phyloP scores from a whole-genome alignment of 805 yeast species.

The Clavispora asparagi region DNA sequence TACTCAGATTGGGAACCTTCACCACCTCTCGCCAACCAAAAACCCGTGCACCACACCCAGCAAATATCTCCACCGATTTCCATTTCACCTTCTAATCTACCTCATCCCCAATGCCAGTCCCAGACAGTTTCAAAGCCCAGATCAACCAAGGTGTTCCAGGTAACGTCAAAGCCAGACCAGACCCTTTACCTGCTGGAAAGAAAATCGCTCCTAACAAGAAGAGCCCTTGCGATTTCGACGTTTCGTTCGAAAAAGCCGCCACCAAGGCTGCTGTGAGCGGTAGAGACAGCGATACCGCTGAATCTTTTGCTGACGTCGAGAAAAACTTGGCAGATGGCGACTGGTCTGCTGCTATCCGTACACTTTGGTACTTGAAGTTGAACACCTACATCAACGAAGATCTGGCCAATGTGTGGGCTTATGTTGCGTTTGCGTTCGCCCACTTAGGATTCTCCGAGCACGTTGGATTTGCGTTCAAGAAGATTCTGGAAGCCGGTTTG shows the following conservation, averaged over 20 bases:
- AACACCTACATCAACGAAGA: conserved; percentile 4
- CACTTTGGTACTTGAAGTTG: conserved; percentile 3
- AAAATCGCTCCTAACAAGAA: conserved; percentile 4
- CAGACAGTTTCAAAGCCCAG: conserved; percentile 3
- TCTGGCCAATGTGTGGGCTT: conserved; percentile 5
- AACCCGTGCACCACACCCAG: not conserved
- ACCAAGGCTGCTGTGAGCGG: conserved; percentile 2
- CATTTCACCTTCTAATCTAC: not conserved
- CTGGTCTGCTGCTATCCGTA: conserved; percentile 2
- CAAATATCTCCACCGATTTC: not conserved
- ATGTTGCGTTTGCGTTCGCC: conserved; percentile 5
- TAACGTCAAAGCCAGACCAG: conserved; percentile 5
- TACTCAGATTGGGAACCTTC: too few species aligned
- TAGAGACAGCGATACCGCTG: conserved; percentile 2
- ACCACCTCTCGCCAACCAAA: not conserved
- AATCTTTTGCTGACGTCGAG: conserved; percentile 2
- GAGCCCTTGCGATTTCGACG: conserved; percentile 3
- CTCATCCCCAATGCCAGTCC: conserved; percentile 1
- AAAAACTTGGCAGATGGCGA: conserved; percentile 1
- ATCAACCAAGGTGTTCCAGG: conserved; percentile 7
- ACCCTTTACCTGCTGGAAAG: conserved; percentile 4
- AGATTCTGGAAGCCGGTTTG: conserved; percentile 3
- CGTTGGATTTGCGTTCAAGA: conserved; percentile 4
- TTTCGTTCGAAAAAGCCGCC: conserved; percentile 1
- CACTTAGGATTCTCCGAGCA: conserved; percentile 4